phyloP scores from a whole-genome alignment of 441 rosid genomes.

The Adansonia grandidieri region DNA sequence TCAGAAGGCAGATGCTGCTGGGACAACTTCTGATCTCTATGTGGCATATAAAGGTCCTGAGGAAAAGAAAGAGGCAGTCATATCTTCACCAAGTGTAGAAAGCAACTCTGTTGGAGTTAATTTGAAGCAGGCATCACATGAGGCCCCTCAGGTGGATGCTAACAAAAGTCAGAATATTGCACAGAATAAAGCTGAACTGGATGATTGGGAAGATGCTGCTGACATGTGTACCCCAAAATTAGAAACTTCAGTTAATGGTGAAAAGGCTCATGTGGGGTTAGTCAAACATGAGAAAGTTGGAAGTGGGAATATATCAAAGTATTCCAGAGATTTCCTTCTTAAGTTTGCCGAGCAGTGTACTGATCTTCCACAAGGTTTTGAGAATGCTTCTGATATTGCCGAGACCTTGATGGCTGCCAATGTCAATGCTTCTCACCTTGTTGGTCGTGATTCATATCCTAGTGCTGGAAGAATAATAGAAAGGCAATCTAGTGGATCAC shows the following conservation, averaged over 20 bases:
- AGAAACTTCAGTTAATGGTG: constrained; percentile 48
- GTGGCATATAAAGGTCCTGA: constrained; percentile 90
- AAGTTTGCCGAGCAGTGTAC: constrained; percentile 76
- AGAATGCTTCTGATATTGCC: constrained; percentile 51
- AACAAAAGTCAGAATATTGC: constrained; percentile 40
- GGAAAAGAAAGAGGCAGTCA: constrained; percentile 62
- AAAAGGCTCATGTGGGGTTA: constrained; percentile 37
- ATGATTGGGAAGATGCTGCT: constrained; percentile 98
- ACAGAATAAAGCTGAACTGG: constrained; percentile 68
- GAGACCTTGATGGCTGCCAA: constrained; percentile 46
- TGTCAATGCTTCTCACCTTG: constrained; percentile 46
- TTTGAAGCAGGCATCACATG: constrained; percentile 47
- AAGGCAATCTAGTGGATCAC: constrained; percentile 64
- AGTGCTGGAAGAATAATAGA: constrained; percentile 69
- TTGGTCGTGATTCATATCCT: constrained; percentile 60
- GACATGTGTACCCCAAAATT: constrained; percentile 79
- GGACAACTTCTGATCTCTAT: constrained; percentile 70
- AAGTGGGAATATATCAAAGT: constrained; percentile 50
- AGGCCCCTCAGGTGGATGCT: constrained; percentile 38
- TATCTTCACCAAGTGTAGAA: constrained; percentile 42
- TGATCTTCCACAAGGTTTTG: constrained; percentile 76
- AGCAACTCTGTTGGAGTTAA: constrained; percentile 33
- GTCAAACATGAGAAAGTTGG: constrained; percentile 39
- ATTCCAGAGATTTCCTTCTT: constrained; percentile 92
- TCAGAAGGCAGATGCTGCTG: constrained; percentile 57